A percentile compares a stretch with the other conserved stretches of the same genome.
These are phyloP conservation scores for Quercus engelmannii DNA, from an alignment of 306 rosid species.

Conservation along the genomic window DNA sequence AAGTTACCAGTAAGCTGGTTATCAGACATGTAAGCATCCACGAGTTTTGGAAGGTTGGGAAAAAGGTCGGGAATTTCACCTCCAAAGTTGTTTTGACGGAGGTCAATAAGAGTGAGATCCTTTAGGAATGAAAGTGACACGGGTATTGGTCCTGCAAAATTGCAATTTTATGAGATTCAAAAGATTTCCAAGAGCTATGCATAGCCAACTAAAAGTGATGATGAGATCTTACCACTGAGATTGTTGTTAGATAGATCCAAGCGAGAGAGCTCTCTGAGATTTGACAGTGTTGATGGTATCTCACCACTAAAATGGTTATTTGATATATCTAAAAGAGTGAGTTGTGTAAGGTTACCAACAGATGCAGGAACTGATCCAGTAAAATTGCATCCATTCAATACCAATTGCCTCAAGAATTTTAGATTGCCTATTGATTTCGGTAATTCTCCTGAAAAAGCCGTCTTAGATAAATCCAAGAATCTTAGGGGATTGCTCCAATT, in stretches of 20 bases:
- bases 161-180: not conserved
- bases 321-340: not conserved
- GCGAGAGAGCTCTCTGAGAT: too few species aligned
- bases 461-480: not conserved
- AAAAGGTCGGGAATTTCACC: too few species aligned
- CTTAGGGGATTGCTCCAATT: not conserved
- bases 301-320: too few species aligned
- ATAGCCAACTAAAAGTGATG: too few species aligned
- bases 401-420: not conserved
- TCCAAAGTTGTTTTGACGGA: not conserved
- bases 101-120: not conserved
- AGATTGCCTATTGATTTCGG: not conserved
- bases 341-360: conserved; percentile 4
- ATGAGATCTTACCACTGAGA: too few species aligned
- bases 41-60: too few species aligned
- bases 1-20: not conserved
- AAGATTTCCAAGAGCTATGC: too few species aligned
- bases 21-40: too few species aligned
- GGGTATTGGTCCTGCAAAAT: not conserved
- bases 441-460: not conserved
- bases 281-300: too few species aligned
- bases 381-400: not conserved
- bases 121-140: not conserved
- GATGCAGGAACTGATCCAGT: too few species aligned
- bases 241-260: too few species aligned